phyloP scores from a whole-genome alignment of 768 basidiomycete species.

The Agrocybe praecox region DNA sequence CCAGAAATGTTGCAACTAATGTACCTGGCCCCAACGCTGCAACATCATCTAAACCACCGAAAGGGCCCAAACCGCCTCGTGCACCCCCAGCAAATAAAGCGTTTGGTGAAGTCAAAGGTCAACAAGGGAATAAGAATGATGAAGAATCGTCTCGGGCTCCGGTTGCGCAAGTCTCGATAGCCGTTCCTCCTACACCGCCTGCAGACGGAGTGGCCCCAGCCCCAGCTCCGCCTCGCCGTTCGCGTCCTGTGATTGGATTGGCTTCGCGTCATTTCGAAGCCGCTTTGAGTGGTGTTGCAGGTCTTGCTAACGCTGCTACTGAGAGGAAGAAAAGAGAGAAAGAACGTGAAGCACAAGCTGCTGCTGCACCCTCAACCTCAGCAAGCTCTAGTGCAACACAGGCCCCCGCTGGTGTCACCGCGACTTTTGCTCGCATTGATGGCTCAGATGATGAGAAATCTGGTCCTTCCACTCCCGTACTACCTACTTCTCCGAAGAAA shows the following conservation, averaged over 20 bases:
- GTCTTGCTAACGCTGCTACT: slow-evolving; percentile 34
- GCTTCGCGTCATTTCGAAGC: slow-evolving; percentile 74
- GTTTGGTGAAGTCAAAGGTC: not conserved
- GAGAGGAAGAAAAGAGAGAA: slow-evolving; percentile 28
- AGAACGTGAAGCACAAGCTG: slow-evolving; percentile 25
- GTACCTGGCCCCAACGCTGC: not conserved
- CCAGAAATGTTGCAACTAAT: not conserved
- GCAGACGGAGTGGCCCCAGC: slow-evolving; percentile 13
- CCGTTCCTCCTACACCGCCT: slow-evolving; percentile 12
- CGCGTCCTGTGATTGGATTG: slow-evolving; percentile 62
- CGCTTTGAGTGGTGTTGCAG: slow-evolving; percentile 66
- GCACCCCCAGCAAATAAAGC: slow-evolving; percentile 12
- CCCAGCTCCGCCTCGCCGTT: slow-evolving; percentile 37
- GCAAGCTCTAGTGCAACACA: slow-evolving; percentile 1
- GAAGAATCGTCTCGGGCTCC: not conserved
- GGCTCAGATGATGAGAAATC: slow-evolving; percentile 18
- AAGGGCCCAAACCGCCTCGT: slow-evolving; percentile 10
- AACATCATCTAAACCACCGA: not conserved
- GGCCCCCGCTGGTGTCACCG: slow-evolving; percentile 1
- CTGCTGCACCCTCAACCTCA: slow-evolving; percentile 1
- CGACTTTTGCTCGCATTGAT: slow-evolving; percentile 14
- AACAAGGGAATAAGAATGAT: slow-evolving; percentile 8
- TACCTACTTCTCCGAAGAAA: slow-evolving; percentile 21
- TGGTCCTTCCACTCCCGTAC: not conserved
- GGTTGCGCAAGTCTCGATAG: slow-evolving; percentile 1